These are phyloP conservation scores for Eucalyptus paniculata DNA, from an alignment of 345 rosid genomes.

Conservation along the genomic window DNA sequence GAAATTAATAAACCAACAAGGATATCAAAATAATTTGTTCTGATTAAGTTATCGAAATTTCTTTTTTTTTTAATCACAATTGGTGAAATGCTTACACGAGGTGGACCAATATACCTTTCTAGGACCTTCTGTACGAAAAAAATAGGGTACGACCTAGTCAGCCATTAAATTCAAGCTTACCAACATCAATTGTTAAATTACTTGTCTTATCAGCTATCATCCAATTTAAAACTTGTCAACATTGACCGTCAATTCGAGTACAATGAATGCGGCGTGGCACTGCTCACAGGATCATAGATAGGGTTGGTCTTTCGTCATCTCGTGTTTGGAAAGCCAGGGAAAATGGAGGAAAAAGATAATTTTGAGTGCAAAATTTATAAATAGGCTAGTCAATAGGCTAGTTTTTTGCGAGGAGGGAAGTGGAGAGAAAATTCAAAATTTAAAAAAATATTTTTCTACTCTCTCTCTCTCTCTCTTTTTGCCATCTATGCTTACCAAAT, in stretches of 20 bases:
- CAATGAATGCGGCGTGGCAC: background rate
- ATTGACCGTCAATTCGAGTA: background rate
- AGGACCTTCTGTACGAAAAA: background rate
- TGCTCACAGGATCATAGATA: background rate
- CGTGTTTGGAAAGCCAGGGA: background rate
- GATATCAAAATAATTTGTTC: background rate
- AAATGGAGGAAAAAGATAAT: background rate
- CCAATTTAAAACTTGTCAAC: background rate
- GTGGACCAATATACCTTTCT: background rate
- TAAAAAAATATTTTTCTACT: background rate
- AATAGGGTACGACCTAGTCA: background rate
- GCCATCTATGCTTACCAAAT: background rate
- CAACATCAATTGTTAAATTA: background rate
- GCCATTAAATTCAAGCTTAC: background rate
- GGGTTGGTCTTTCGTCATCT: fast-evolving
- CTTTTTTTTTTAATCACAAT: background rate
- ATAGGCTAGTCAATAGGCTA: background rate
- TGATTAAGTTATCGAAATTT: background rate
- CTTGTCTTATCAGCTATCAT: background rate
- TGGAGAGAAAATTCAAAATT: background rate
- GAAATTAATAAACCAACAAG: too few relatives aligned
- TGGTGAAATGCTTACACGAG: background rate
- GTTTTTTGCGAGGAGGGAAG: background rate
- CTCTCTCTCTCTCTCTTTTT: too few relatives aligned
- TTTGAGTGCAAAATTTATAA: background rate